Evolutionary conservation across 2,329 filamentous ascomycete species (phyloP).

Genomic region (Alternaria sp.): DNA sequence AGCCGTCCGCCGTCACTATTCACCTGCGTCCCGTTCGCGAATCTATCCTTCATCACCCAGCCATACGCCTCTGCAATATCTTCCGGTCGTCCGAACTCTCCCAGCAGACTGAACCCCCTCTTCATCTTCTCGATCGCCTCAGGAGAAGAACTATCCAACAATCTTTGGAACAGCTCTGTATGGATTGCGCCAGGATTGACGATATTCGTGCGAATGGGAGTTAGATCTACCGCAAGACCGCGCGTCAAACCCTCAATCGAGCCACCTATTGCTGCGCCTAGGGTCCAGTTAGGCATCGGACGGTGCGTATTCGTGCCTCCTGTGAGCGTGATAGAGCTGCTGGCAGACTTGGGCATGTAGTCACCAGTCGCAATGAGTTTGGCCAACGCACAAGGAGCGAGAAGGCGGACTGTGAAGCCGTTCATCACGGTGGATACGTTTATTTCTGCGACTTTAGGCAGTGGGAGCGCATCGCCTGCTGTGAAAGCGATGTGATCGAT

Average conservation of each 20-base stretch:
- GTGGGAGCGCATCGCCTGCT: constrained; percentile 36
- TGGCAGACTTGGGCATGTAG: constrained; percentile 44
- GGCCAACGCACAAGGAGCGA: constrained; percentile 51
- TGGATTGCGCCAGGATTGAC: constrained; percentile 54
- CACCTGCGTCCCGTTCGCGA: constrained; percentile 50
- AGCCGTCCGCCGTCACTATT: constrained; percentile 52
- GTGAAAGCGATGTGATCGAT: constrained; percentile 47
- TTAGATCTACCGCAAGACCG: constrained; percentile 55
- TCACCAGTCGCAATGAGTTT: constrained; percentile 49
- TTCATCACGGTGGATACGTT: constrained; percentile 33
- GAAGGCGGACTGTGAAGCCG: constrained; percentile 46
- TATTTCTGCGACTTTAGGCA: constrained; percentile 39
- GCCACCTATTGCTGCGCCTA: constrained; percentile 37
- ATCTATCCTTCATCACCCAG: constrained; percentile 56
- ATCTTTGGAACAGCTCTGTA: constrained; percentile 52
- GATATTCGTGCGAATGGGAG: constrained; percentile 55
- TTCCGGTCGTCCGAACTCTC: constrained; percentile 36
- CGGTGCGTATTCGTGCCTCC: constrained; percentile 49
- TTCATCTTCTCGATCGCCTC: constrained; percentile 28
- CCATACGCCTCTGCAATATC: constrained; percentile 58
- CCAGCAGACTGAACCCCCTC: constrained; percentile 33
- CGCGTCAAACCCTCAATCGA: constrained; percentile 47
- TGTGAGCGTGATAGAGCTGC: constrained; percentile 54
- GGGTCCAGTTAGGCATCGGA: constrained; percentile 47
- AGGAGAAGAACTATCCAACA: constrained; percentile 26